Base-by-base conservation (phyloP, 192 early-diverging fungal genomes). In the Coemansia sp. region DNA sequence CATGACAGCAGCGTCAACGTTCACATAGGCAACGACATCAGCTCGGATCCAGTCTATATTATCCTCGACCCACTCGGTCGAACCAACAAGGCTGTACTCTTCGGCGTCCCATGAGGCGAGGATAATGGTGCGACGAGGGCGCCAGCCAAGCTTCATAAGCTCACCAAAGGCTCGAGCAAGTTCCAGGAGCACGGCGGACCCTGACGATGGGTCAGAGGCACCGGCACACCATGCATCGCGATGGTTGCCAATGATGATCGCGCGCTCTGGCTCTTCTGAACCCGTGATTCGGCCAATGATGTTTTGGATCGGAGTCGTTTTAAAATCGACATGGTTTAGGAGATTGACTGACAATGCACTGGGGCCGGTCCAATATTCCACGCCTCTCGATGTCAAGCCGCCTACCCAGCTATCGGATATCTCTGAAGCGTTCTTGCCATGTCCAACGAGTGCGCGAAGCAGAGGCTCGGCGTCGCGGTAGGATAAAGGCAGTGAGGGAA, bases 61-160 rank as follows among this genome's bases (percentile, higher is more conserved):
- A 43, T 88, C 84, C 62, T 90, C 89, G 0, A 89, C 88, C 84
- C 84, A 90, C 66, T 90, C 89, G 13, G 88, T 90, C 11, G 88
- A 89, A 3, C 89, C 89, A 4, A 87, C 71, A 8, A 84, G 61
- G 9, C 89, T 85, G 69, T 89, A 88, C 74, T 90, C 89, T 57
- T 87, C 87, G 13, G 86, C 89, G 70, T 90, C 89, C 89, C 89
- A 90, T 32, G 86, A 87, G 6, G 82, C 86, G 26, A 90, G 64
- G 13, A 87, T 67, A 16, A 90, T 82, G 7, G 88, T 87, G 44
- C 89, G 82, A 23, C 84, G 73, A 26, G 89, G 89, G 21, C 80
- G 79, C 89, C 89, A 90, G 30, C 88, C 89, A 17, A 80, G 64
- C 62, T 77, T 74, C 28, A 82, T 58, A 37, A 90, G 68, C 43